phyloP scores from a whole-genome alignment of 306 rosid species.

The Astragalus membranaceus region DNA sequence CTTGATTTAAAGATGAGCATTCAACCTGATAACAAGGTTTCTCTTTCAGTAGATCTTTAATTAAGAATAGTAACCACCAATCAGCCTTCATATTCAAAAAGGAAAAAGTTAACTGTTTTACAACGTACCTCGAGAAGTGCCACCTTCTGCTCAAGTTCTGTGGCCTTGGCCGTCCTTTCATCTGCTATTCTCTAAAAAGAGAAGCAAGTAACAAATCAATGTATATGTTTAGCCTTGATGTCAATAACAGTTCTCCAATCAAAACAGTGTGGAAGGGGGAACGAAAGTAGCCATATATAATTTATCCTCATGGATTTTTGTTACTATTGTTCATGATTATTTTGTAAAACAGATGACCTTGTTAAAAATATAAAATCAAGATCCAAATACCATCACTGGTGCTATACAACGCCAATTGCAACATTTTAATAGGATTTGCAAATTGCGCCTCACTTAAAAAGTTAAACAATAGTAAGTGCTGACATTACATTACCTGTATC shows the following conservation, averaged over 20 bases:
- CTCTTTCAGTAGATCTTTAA: constrained; percentile 4
- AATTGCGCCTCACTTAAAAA: constrained; percentile 7
- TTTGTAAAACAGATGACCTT: constrained; percentile 9
- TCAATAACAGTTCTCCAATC: not conserved
- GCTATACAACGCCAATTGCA: constrained; percentile 2
- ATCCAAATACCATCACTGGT: constrained; percentile 4
- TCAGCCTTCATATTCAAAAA: not conserved
- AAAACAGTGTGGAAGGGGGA: not conserved
- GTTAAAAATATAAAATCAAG: not conserved
- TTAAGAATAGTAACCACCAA: not conserved
- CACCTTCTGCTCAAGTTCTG: constrained; percentile 94
- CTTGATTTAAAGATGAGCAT: constrained; percentile 91
- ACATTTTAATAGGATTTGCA: not conserved
- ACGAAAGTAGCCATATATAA: not conserved
- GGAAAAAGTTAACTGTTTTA: constrained; percentile 1
- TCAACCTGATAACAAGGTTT: constrained; percentile 58
- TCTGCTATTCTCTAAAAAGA: constrained; percentile 70
- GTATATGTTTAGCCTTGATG: constrained; percentile 7
- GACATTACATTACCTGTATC: constrained; percentile 65
- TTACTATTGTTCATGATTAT: not conserved
- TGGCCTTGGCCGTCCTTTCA: constrained; percentile 84
- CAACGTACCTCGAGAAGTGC: constrained; percentile 84
- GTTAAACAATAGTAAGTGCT: constrained; percentile 14
- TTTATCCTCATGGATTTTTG: not conserved
- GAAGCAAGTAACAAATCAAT: constrained; percentile 25